phyloP scores from a whole-genome alignment of 2,329 filamentous ascomycete genomes.

The Sporothrix pseudoabietina region DNA sequence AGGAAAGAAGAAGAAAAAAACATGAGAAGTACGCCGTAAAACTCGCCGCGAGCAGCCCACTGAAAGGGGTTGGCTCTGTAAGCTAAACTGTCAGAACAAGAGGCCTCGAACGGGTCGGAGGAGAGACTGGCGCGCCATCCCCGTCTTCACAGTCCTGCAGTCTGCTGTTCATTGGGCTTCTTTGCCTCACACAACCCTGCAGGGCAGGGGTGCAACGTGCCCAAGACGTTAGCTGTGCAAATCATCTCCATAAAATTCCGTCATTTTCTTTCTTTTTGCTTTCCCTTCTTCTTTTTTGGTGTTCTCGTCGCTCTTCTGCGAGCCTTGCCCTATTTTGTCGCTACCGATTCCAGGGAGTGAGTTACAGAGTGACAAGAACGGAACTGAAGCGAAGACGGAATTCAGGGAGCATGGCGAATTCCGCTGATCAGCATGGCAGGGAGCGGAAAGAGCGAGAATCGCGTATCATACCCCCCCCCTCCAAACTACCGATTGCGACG shows the following conservation, averaged over 20 bases:
- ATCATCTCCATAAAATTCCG: constrained; percentile 16
- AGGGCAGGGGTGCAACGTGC: constrained; percentile 25
- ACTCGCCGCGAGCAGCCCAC: neutral
- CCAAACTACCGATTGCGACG: neutral
- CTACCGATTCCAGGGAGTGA: neutral
- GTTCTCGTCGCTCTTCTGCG: neutral
- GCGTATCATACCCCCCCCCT: neutral
- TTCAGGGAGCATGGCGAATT: neutral
- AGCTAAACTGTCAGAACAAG: too few species aligned
- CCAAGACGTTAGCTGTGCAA: neutral
- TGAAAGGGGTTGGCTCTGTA: neutral
- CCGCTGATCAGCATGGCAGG: neutral
- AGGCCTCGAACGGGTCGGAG: neutral
- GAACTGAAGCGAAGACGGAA: constrained; percentile 6
- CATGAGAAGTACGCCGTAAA: neutral
- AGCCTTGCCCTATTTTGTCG: neutral
- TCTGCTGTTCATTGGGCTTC: neutral
- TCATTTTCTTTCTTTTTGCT: neutral
- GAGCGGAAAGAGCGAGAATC: neutral
- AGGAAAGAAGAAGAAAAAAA: neutral
- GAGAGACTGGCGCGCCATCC: neutral
- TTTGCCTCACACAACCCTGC: constrained; percentile 8
- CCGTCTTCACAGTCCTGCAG: neutral
- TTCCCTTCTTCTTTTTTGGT: neutral
- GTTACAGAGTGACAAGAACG: neutral